Conservation (phyloP, 768 basidiomycete species). For the Gyrodon lividus region DNA sequence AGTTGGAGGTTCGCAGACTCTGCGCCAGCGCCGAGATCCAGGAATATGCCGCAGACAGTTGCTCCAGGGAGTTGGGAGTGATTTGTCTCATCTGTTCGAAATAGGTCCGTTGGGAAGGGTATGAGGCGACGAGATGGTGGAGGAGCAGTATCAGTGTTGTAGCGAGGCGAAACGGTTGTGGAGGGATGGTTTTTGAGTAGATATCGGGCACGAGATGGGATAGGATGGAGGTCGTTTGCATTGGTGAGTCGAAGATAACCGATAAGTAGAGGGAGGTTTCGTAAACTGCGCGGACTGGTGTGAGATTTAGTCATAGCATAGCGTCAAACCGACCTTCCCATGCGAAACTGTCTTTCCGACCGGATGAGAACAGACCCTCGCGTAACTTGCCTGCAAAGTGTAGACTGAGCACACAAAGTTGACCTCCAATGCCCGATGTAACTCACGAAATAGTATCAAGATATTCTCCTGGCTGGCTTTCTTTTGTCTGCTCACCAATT, state of each 20-base stretch:
- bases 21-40: constrained; percentile 58
- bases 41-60: constrained; percentile 30
- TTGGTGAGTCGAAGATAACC: constrained; percentile 56
- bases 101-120: constrained; percentile 66
- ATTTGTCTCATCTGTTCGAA: constrained; percentile 21
- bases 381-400: constrained; percentile 64
- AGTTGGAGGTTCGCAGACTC: constrained; percentile 54
- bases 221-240: constrained; percentile 62
- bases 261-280: constrained; percentile 72
- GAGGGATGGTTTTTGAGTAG: constrained; percentile 30
- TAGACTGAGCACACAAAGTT: background rate
- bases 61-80: constrained; percentile 37
- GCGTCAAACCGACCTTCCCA: constrained; percentile 55
- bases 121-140: constrained; percentile 53
- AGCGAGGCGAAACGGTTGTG: constrained; percentile 23
- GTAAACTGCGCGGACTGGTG: constrained; percentile 47
- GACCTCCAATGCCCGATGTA: background rate
- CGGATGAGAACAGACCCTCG: constrained; percentile 66
- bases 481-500: constrained; percentile 32
- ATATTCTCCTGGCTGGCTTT: constrained; percentile 64
- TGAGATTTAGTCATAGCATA: background rate
- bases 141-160: constrained; percentile 52
- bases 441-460: constrained; percentile 71
- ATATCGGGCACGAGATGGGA: constrained; percentile 55
- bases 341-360: constrained; percentile 58